Evolutionary conservation across 768 basidiomycete genomes (phyloP).

Genomic region (Brasilioporus rufonigricans): DNA sequence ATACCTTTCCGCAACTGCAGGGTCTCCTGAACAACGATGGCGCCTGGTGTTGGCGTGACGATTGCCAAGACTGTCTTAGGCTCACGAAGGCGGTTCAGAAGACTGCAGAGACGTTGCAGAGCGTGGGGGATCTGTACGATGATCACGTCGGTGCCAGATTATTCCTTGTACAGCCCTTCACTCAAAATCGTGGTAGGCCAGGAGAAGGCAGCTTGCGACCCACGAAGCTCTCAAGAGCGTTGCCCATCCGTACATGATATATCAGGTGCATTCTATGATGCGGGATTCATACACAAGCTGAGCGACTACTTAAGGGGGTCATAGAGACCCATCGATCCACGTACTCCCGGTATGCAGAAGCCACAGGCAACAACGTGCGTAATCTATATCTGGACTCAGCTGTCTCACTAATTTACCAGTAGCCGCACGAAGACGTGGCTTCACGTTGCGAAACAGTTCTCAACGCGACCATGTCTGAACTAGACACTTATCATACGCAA

Average conservation of each 20-base stretch:
- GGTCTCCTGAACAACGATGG: constrained; percentile 68
- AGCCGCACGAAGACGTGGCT: constrained; percentile 65
- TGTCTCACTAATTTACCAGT: constrained; percentile 5
- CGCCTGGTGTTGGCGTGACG: constrained; percentile 87
- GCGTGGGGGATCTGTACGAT: constrained; percentile 74
- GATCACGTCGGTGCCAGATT: constrained; percentile 58
- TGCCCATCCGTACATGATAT: constrained; percentile 71
- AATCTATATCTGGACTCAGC: neutral
- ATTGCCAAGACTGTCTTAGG: constrained; percentile 72
- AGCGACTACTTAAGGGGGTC: constrained; percentile 45
- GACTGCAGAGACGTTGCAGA: constrained; percentile 69
- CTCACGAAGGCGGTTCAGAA: constrained; percentile 78
- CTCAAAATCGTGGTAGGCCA: constrained; percentile 48
- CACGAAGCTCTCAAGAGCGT: constrained; percentile 75
- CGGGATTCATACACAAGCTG: neutral
- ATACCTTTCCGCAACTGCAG: constrained; percentile 38
- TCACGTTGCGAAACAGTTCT: constrained; percentile 84
- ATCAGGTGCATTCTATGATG: constrained; percentile 47
- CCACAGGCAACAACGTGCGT: constrained; percentile 34
- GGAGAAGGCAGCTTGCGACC: constrained; percentile 66
- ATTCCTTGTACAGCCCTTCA: neutral
- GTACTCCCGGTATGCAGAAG: constrained; percentile 61
- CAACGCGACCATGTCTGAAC: constrained; percentile 86
- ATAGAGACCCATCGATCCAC: constrained; percentile 76
- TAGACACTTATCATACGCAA: constrained; percentile 75